These are phyloP conservation scores for Cladosporium sp. DNA, from an alignment of 2,329 filamentous ascomycete species.

Conservation along the genomic window DNA sequence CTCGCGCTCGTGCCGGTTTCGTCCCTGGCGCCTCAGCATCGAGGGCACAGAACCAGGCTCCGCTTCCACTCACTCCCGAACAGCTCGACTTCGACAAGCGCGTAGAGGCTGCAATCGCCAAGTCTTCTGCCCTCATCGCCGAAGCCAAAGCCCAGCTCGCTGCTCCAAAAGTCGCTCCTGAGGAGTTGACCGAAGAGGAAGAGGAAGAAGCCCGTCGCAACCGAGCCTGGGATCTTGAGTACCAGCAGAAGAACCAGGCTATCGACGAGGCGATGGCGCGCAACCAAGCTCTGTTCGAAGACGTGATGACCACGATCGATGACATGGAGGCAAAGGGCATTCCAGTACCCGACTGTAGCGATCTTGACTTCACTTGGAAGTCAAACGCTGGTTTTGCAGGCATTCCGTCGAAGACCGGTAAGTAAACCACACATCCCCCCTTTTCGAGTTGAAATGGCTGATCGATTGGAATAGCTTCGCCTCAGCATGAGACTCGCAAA, in stretches of 20 bases:
- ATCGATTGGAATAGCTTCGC: not conserved
- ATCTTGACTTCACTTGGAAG: not conserved
- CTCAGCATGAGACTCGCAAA: not conserved
- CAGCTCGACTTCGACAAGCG: slow-evolving; percentile 22
- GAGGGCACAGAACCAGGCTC: not conserved
- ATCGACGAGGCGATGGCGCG: not conserved
- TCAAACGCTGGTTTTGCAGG: not conserved
- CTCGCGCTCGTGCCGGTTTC: not conserved
- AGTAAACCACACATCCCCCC: not conserved
- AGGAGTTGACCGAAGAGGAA: slow-evolving; percentile 23
- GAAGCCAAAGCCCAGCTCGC: slow-evolving; percentile 24
- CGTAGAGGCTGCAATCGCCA: slow-evolving; percentile 24
- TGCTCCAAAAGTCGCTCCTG: slow-evolving; percentile 10
- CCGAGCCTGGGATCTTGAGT: slow-evolving; percentile 20
- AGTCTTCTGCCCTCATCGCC: slow-evolving; percentile 17
- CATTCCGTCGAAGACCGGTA: not conserved
- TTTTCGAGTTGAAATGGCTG: not conserved
- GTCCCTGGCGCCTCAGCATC: not conserved
- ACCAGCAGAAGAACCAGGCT: slow-evolving; percentile 6
- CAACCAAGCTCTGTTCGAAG: slow-evolving; percentile 19
- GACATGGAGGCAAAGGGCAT: slow-evolving; percentile 4
- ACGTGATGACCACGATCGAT: slow-evolving; percentile 19
- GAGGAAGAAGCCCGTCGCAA: slow-evolving; percentile 20
- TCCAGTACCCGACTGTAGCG: not conserved
- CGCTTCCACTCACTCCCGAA: not conserved